Conservation (phyloP, 2,329 filamentous ascomycete species). For the Claviceps capensis region DNA sequence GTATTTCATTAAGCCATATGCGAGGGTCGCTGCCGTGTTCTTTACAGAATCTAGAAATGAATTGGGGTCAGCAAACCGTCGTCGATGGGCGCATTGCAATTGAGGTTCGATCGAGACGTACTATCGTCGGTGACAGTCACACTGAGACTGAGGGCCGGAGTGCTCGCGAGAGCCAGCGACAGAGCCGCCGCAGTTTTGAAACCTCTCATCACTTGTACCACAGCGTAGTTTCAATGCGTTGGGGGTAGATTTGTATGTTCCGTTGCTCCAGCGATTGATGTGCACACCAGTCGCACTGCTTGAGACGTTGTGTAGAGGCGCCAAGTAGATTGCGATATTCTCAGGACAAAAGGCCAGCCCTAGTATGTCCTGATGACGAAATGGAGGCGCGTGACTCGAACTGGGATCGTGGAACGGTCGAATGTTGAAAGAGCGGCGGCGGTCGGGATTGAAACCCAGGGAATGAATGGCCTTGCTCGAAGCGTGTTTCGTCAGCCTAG, state of each 20-base stretch:
- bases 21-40: slow-evolving; percentile 31
- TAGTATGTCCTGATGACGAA: background rate
- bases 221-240: background rate
- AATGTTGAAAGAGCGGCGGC: background rate
- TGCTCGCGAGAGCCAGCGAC: slow-evolving; percentile 7
- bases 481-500: background rate
- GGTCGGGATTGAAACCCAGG: background rate
- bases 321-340: background rate
- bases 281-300: background rate
- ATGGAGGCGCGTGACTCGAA: background rate
- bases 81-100: background rate
- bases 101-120: slow-evolving; percentile 8
- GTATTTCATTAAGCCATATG: slow-evolving; percentile 32
- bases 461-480: background rate
- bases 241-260: background rate
- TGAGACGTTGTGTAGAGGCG: background rate
- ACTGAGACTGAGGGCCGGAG: slow-evolving; percentile 13
- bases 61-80: background rate
- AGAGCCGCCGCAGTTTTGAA: slow-evolving; percentile 1
- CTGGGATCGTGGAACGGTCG: background rate
- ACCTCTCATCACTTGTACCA: slow-evolving; percentile 1
- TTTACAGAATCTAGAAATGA: slow-evolving; percentile 32
- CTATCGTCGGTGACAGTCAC: slow-evolving; percentile 20
- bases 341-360: background rate
- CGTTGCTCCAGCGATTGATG: background rate